Base-by-base conservation (phyloP, 2,329 filamentous ascomycete species). In the Talaromyces sp. region DNA sequence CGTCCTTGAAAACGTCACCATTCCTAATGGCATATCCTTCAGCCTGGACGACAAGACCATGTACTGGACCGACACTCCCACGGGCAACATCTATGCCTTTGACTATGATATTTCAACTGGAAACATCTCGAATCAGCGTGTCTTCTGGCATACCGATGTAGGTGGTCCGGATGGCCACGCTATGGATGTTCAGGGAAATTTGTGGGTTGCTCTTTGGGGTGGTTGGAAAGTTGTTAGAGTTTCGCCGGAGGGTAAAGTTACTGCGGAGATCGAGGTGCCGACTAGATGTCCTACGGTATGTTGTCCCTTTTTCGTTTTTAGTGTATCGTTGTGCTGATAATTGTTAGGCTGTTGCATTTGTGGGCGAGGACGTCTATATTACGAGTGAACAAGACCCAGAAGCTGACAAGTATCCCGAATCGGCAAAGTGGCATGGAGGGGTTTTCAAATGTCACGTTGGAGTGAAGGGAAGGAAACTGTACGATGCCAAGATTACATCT, bases 161-260 rank as follows among this genome's bases (percentile, higher is more conserved):
- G 82, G 80, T 3, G 80, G 83, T 67, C 91, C 91, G 1, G 92
- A 96, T 76, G 92, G 92, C 9, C 92, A 93, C 78, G 87, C 88
- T 66, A 83, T 93, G 72, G 92, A 96, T 73, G 84, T 82, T 52
- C 86, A 93, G 56, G 91, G 91, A 27, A 88, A 89, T 78, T 82
- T 96, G 71, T 96, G 92, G 92, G 87, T 90, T 65, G 90, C 91
- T 10, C 82, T 93, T 3, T 93, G 90, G 73, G 91, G 91, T 64
- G 89, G 88, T 66, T 81, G 84, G 67, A 84, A 85, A 64, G 90
- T 96, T 39, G 78, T 94, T 68, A 85, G 88, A 75, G 88, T 96
- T 72, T 85, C 83, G 50, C 85, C 86, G 3, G 75, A 83, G 58
- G 91, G 91, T 3, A 80, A 87, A 72, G 77, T 94, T 22, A 79